Evolutionary conservation across 129 eudicot species (phyloP), one percentile per base, ranked within the genome.

Genomic region (Ambrosia trifida): DNA sequence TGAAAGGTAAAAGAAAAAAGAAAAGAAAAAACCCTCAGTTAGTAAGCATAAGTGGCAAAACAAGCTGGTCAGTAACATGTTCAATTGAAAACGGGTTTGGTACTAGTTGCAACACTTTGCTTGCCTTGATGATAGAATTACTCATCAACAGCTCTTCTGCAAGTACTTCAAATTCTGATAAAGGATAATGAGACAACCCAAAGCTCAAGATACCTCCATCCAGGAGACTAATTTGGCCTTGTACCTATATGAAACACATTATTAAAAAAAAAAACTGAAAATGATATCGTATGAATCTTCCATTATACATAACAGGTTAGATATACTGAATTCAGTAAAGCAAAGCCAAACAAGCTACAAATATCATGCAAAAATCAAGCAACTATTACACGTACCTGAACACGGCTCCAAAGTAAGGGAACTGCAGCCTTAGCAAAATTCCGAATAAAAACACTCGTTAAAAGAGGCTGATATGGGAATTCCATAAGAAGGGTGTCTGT

Each of bases 141-240:
- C 99, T 95, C 99, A 95, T 95, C 47, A 95, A 80, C 54, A 95
- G 83, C 83, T 95, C 99, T 79, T 95, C 99, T 54, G 99, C 99
- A 77, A 87, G 78, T 75, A 95, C 81, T 78, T 95, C 99, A 76
- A 95, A 95, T 77, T 95, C 99, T 58, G 99, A 95, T 74, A 86
- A 84, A 58, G 99, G 75, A 84, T 85, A 95, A 79, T 86, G 96
- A 36, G 93, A 89, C 51, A 95, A 84, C 65, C 99, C 99, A 79
- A 95, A 95, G 87, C 99, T 95, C 86, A 95, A 78, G 54, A 72
- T 85, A 61, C 85, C 95, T 76, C 90, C 89, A 87, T 77, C 70
- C 69, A 84, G 63, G 47, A 95, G 86, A 65, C 86, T 95, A 30
- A 95, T 95, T 83, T 95, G 99, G 61, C 99, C 97, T 84, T 87